Conservation (phyloP, 2,329 filamentous ascomycete genomes). For the Escovopsis sp. region DNA sequence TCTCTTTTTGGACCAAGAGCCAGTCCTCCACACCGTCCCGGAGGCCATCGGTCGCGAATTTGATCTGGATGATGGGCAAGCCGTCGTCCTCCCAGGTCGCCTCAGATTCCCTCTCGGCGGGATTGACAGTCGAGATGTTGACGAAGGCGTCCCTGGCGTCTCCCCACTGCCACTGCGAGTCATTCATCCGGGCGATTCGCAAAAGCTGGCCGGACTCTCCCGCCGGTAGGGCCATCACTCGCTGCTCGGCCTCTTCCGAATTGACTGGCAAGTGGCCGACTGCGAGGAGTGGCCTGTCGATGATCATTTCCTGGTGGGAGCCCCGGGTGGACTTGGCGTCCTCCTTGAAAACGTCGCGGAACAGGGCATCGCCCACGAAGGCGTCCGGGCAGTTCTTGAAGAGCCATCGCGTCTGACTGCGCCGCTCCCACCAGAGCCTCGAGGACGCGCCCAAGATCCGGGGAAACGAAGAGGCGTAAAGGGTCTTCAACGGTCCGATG, state of each 20-base stretch:
- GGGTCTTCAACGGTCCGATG: slow-evolving; percentile 18
- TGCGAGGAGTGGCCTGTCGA: slow-evolving; percentile 28
- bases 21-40: slow-evolving; percentile 27
- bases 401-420: slow-evolving; percentile 34
- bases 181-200: slow-evolving; percentile 35
- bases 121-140: slow-evolving; percentile 28
- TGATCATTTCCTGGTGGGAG: slow-evolving; percentile 11
- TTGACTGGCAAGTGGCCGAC: slow-evolving; percentile 35
- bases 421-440: slow-evolving; percentile 16
- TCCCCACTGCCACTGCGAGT: slow-evolving; percentile 41
- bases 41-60: slow-evolving; percentile 28
- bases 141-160: slow-evolving; percentile 30
- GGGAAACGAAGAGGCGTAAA: slow-evolving; percentile 20
- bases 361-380: slow-evolving; percentile 22
- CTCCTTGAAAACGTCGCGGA: slow-evolving; percentile 20
- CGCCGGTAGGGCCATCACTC: slow-evolving; percentile 31
- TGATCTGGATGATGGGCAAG: slow-evolving; percentile 35
- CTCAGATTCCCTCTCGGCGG: slow-evolving; percentile 28
- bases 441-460: slow-evolving; percentile 11
- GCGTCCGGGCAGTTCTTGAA: slow-evolving; percentile 36
- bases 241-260: slow-evolving; percentile 12
- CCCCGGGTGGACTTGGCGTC: slow-evolving; percentile 19
- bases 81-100: slow-evolving; percentile 39
- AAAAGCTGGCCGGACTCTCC: slow-evolving; percentile 46
- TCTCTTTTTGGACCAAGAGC: slow-evolving; percentile 38